Conservation (phyloP, 1,284 basidiomycete species). For the Kwoniella shivajii region DNA sequence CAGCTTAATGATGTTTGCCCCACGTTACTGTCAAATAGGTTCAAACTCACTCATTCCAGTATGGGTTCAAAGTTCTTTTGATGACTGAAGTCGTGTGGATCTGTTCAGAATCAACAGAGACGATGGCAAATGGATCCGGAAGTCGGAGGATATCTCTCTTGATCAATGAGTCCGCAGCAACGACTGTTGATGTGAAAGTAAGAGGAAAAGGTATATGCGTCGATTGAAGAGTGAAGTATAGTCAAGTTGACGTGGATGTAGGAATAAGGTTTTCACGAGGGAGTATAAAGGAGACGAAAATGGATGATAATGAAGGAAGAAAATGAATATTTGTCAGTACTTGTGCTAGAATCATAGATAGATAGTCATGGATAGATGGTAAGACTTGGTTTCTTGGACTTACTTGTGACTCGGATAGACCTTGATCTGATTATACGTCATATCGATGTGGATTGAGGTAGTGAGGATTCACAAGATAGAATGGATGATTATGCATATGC, state of each 20-base stretch:
- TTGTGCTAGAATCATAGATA: background rate
- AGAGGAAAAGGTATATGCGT: background rate
- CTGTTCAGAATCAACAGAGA: constrained; percentile 92
- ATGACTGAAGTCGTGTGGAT: constrained; percentile 89
- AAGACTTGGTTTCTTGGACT: too few relatives aligned
- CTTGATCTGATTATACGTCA: constrained; percentile 14
- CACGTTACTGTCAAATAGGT: background rate
- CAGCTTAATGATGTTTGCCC: background rate
- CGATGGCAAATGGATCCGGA: constrained; percentile 91
- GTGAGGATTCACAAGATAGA: background rate
- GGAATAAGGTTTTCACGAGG: background rate
- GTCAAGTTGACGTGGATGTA: background rate
- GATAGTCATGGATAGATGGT: too few relatives aligned
- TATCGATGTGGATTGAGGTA: background rate
- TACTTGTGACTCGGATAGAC: constrained; percentile 25
- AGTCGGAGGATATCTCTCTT: constrained; percentile 90
- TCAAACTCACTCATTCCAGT: constrained; percentile 73
- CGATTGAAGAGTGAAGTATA: background rate
- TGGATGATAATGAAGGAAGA: background rate
- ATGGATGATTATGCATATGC: constrained; percentile 22
- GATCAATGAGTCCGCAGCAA: constrained; percentile 82
- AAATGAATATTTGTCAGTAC: constrained; percentile 1
- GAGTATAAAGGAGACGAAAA: background rate
- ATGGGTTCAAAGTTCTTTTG: constrained; percentile 86
- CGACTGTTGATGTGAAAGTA: constrained; percentile 62